Evolutionary conservation across 306 rosid species (phyloP).

Genomic region (Abrus pulchellus): DNA sequence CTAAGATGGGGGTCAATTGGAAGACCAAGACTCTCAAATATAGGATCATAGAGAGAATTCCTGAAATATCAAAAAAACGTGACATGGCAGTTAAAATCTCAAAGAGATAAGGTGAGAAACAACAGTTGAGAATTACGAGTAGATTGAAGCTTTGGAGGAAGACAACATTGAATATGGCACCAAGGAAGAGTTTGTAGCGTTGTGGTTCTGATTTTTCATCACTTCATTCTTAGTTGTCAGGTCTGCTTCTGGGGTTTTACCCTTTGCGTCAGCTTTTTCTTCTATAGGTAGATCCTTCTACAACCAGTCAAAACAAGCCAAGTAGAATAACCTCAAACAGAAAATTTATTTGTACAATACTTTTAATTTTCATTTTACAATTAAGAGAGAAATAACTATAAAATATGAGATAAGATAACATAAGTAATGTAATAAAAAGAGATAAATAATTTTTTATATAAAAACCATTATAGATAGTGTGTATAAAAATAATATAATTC

Average conservation of each 20-base stretch:
- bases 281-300: not conserved
- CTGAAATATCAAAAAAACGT: not conserved
- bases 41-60: too few species aligned
- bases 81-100: not conserved
- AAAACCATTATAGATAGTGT: too few species aligned
- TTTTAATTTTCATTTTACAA: too few species aligned
- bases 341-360: too few species aligned
- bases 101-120: not conserved
- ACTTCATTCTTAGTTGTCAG: not conserved
- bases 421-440: too few species aligned
- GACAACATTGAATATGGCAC: not conserved
- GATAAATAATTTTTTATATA: too few species aligned
- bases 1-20: slow-evolving; percentile 37
- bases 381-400: too few species aligned
- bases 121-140: not conserved
- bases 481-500: too few species aligned
- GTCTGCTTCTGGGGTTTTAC: not conserved
- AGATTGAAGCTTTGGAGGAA: not conserved
- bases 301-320: not conserved
- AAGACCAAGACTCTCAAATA: too few species aligned
- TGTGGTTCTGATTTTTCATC: not conserved
- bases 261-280: not conserved
- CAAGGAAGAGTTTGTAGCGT: not conserved
- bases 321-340: not conserved
- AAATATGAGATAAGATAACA: too few species aligned